phyloP scores from a whole-genome alignment of 108 stramenopile genomes.

The Pseudonitzschia pungens region DNA sequence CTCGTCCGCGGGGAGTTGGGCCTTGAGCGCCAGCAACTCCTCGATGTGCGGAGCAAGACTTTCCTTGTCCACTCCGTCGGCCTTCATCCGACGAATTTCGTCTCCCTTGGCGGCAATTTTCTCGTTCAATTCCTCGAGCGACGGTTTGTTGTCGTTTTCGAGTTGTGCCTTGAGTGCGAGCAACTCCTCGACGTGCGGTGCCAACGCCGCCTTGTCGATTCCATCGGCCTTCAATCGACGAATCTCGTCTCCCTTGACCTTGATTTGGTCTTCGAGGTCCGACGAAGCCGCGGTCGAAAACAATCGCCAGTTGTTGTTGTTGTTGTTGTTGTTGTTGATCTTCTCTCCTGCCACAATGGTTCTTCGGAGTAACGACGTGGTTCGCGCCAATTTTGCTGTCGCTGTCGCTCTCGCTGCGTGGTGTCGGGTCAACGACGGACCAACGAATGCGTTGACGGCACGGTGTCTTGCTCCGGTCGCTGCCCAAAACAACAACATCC shows the following conservation, averaged over 20 bases:
- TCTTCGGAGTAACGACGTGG: neutral
- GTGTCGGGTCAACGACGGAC: neutral
- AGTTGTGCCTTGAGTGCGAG: slow-evolving; percentile 72
- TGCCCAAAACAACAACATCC: slow-evolving; percentile 17
- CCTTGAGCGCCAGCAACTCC: slow-evolving; percentile 78
- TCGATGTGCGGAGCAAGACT: slow-evolving; percentile 74
- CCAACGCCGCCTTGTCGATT: slow-evolving; percentile 65
- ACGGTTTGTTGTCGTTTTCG: slow-evolving; percentile 22
- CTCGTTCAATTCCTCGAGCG: slow-evolving; percentile 46
- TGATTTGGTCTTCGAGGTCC: slow-evolving; percentile 64
- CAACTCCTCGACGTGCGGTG: slow-evolving; percentile 77
- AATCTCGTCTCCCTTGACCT: slow-evolving; percentile 86
- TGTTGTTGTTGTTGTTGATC: neutral
- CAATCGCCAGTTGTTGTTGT: slow-evolving; percentile 1
- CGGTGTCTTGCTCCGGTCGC: neutral
- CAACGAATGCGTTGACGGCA: slow-evolving; percentile 7
- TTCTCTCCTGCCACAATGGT: neutral
- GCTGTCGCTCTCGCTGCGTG: too few species aligned
- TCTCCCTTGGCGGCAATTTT: slow-evolving; percentile 82
- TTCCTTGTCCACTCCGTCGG: slow-evolving; percentile 67
- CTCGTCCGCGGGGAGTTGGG: slow-evolving; percentile 45
- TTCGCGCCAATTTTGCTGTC: slow-evolving; percentile 3
- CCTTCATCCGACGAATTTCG: slow-evolving; percentile 79
- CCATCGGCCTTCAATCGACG: slow-evolving; percentile 76
- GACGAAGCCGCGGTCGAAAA: slow-evolving; percentile 9